A percentile compares a stretch with the other conserved stretches of the same genome.
phyloP scores from a whole-genome alignment of 2,329 filamentous ascomycete genomes.

The Alternaria sp. region DNA sequence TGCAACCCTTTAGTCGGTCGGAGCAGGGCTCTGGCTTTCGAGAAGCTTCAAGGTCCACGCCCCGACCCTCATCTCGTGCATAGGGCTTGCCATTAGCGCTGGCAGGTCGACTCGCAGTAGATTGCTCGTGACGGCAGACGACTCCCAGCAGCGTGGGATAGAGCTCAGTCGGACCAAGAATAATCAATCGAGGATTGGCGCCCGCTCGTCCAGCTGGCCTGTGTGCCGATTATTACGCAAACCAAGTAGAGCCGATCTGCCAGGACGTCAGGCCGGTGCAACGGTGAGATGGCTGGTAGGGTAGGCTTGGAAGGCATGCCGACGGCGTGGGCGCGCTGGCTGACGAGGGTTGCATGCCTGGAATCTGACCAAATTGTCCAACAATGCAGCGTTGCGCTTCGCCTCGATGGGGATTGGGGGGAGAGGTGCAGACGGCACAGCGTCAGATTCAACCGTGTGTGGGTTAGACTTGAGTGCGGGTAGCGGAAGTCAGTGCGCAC shows the following conservation, averaged over 20 bases:
- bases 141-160: constrained; percentile 29
- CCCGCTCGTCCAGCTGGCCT: constrained; percentile 33
- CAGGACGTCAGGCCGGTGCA: constrained; percentile 26
- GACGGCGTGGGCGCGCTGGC: not conserved
- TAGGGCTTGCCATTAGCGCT: constrained; percentile 15
- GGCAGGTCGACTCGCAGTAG: not conserved
- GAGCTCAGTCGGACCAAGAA: constrained; percentile 31
- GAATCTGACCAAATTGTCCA: constrained; percentile 13
- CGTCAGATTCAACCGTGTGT: constrained; percentile 3
- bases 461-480: constrained; percentile 21
- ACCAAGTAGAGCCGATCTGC: constrained; percentile 24
- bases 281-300: constrained; percentile 16
- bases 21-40: constrained; percentile 11
- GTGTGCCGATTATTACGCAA: constrained; percentile 25
- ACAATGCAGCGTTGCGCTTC: constrained; percentile 9
- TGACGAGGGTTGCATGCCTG: constrained; percentile 12
- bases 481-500: constrained; percentile 21
- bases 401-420: constrained; percentile 7
- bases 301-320: not conserved
- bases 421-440: constrained; percentile 16
- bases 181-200: constrained; percentile 28
- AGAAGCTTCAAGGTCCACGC: constrained; percentile 14
- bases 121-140: constrained; percentile 11
- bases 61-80: constrained; percentile 13
- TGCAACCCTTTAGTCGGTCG: constrained; percentile 42